These are phyloP conservation scores for Leccinum pseudoinsigne DNA, from an alignment of 1,284 basidiomycete species.

Conservation along the genomic window DNA sequence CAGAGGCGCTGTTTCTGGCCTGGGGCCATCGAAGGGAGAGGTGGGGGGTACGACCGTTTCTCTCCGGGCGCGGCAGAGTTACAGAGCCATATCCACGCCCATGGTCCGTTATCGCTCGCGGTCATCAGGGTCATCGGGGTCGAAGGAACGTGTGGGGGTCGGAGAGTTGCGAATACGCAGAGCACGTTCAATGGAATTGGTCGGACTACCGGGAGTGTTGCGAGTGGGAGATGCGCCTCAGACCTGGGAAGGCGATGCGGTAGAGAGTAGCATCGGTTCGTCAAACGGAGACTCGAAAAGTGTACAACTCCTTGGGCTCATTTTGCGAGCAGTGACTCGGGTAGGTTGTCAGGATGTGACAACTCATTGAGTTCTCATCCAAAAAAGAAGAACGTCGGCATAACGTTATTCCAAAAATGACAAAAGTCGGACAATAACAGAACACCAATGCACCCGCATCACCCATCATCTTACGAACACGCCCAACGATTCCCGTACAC, in stretches of 20 bases:
- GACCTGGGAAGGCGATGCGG: not conserved
- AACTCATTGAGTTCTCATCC: not conserved
- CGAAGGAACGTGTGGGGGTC: slow-evolving; percentile 57
- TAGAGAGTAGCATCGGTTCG: slow-evolving; percentile 26
- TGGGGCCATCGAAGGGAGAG: slow-evolving; percentile 28
- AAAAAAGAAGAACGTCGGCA: no score
- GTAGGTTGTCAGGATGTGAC: not conserved
- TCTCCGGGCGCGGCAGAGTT: slow-evolving; percentile 72
- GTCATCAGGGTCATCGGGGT: slow-evolving; percentile 37
- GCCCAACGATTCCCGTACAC: slow-evolving; percentile 47
- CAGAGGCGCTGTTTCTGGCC: slow-evolving; percentile 18
- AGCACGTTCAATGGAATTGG: slow-evolving; percentile 43
- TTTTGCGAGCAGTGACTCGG: not conserved
- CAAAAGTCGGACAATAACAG: not conserved
- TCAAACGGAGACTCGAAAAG: slow-evolving; percentile 11
- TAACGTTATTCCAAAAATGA: no score
- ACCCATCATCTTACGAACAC: slow-evolving; percentile 36
- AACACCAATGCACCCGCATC: not conserved
- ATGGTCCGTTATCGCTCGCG: slow-evolving; percentile 77
- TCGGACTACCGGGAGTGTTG: slow-evolving; percentile 38
- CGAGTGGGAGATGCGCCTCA: slow-evolving; percentile 33
- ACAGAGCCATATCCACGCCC: slow-evolving; percentile 78
- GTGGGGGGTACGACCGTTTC: slow-evolving; percentile 47
- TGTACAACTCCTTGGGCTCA: not conserved
- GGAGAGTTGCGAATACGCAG: slow-evolving; percentile 58